Evolutionary conservation across 2,329 filamentous ascomycete genomes (phyloP).

Genomic region (Sporothrix mexicana): DNA sequence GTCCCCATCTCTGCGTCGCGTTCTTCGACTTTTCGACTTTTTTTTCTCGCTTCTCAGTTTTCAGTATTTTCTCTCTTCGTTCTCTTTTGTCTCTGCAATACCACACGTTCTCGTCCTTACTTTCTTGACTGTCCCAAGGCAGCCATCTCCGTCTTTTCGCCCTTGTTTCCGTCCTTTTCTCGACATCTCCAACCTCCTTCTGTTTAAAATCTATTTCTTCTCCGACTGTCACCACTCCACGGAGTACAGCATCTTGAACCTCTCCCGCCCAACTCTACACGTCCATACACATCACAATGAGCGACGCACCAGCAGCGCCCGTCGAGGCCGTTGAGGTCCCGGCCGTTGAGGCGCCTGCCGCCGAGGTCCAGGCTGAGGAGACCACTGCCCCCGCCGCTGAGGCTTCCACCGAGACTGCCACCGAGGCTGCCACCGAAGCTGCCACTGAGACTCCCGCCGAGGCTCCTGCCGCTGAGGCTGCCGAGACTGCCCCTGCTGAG

Average conservation of each 20-base stretch:
- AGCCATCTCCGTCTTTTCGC: not conserved
- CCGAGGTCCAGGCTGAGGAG: slow-evolving; percentile 26
- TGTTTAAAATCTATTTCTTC: not conserved
- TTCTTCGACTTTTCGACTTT: slow-evolving; percentile 17
- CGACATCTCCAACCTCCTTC: not conserved
- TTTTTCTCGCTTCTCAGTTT: slow-evolving; percentile 1
- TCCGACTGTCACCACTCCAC: not conserved
- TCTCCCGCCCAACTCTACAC: not conserved
- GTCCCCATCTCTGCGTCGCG: slow-evolving; percentile 27
- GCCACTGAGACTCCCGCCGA: slow-evolving; percentile 43
- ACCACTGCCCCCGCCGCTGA: not conserved
- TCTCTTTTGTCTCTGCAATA: not conserved
- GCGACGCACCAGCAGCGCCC: slow-evolving; percentile 37
- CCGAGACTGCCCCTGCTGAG: slow-evolving; percentile 47
- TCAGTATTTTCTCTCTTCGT: not conserved
- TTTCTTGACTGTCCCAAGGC: not conserved
- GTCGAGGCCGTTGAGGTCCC: slow-evolving; percentile 37
- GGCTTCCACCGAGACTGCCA: slow-evolving; percentile 37
- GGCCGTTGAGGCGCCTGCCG: slow-evolving; percentile 32
- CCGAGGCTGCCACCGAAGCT: slow-evolving; percentile 39
- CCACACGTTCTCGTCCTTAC: not conserved
- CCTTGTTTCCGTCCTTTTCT: not conserved
- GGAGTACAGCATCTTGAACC: not conserved
- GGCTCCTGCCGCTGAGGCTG: slow-evolving; percentile 42
- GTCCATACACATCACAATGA: slow-evolving; percentile 36